Evolutionary conservation across 331 rosid species (phyloP).

Genomic region (Quercus lobata): DNA sequence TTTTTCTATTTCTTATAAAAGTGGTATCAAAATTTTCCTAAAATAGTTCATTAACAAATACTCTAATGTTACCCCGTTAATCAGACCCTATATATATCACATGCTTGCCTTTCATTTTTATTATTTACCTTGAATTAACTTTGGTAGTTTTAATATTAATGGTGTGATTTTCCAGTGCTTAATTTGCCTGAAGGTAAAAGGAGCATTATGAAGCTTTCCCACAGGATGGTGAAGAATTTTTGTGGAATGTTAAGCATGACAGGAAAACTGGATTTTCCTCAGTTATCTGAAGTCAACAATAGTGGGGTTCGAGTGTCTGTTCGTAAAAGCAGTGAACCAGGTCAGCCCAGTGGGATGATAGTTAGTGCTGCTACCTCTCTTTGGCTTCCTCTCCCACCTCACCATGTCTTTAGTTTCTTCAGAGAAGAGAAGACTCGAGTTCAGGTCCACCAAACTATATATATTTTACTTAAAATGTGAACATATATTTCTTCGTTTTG

Average conservation of each 20-base stretch:
- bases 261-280: constrained; percentile 37
- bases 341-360: constrained; percentile 34
- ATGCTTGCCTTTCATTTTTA: not conserved
- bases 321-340: constrained; percentile 18
- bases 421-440: constrained; percentile 30
- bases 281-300: constrained; percentile 31
- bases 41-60: no score
- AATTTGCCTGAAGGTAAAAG: constrained; percentile 35
- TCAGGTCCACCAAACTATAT: constrained; percentile 33
- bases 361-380: constrained; percentile 41
- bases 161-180: constrained; percentile 29
- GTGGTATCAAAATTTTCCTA: no score
- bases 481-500: no score
- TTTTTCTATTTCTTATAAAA: no score
- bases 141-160: not conserved
- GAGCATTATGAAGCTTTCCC: constrained; percentile 49
- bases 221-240: constrained; percentile 62
- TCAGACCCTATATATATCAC: no score
- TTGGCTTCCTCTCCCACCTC: constrained; percentile 47
- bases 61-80: no score
- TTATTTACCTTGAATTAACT: not conserved
- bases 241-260: constrained; percentile 44
- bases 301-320: constrained; percentile 36
- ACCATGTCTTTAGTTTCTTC: constrained; percentile 40
- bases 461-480: no score